A percentile compares a stretch with the other conserved stretches of the same genome.
Evolutionary conservation across 2,329 filamentous ascomycete genomes (phyloP).

Genomic region (Aureobasidium mangrovei): DNA sequence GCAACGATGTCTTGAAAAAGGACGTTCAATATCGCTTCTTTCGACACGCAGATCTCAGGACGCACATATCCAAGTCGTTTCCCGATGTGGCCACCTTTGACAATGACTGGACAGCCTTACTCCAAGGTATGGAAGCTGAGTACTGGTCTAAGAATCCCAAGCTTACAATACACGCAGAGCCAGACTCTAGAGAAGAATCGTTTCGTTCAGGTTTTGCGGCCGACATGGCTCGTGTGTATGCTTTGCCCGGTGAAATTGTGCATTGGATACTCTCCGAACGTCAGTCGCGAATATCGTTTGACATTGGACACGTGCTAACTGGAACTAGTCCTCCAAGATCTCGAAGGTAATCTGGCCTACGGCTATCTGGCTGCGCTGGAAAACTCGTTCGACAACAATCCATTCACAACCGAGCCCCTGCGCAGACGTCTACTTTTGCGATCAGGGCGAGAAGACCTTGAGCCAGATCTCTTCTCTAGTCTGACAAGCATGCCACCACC

Average conservation of each 20-base stretch:
- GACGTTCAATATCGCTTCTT: constrained; percentile 54
- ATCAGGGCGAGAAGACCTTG: constrained; percentile 6
- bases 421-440: background rate
- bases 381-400: background rate
- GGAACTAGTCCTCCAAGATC: constrained; percentile 20
- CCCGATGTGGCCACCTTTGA: constrained; percentile 24
- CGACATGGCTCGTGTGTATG: constrained; percentile 29
- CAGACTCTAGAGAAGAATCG: constrained; percentile 30
- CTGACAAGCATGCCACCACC: constrained; percentile 7
- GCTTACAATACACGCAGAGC: background rate
- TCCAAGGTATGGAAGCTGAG: constrained; percentile 23
- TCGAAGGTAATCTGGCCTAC: constrained; percentile 28
- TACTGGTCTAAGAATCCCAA: background rate
- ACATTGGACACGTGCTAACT: no score
- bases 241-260: constrained; percentile 31
- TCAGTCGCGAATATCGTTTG: no score
- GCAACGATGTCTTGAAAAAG: constrained; percentile 50
- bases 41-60: constrained; percentile 20
- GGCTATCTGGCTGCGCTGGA: constrained; percentile 27
- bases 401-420: constrained; percentile 12
- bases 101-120: constrained; percentile 26
- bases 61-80: constrained; percentile 20
- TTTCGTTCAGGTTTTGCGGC: constrained; percentile 35
- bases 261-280: constrained; percentile 35
- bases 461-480: background rate